These are phyloP conservation scores for Fraxinus nigra DNA, from an alignment of 305 asterid genomes.

Conservation along the genomic window DNA sequence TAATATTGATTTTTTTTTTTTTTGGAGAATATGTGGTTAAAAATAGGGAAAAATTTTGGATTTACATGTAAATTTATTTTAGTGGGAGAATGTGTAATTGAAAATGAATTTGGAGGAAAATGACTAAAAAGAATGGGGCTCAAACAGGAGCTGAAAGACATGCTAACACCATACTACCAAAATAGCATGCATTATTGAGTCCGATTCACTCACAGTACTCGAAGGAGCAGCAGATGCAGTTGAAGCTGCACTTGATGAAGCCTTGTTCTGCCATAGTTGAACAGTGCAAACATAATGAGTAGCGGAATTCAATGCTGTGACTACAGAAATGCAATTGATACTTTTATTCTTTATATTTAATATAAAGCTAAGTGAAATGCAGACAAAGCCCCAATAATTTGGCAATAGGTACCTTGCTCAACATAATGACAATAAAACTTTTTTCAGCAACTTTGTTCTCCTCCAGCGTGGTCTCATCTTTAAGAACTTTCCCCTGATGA, in stretches of 20 bases:
- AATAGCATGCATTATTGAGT: constrained; percentile 4
- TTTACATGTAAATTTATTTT: no score
- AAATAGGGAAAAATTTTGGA: no score
- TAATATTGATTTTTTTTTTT: no score
- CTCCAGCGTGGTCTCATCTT: constrained; percentile 72
- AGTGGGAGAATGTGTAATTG: no score
- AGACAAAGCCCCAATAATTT: background rate
- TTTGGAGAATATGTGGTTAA: background rate
- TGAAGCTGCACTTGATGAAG: constrained; percentile 49
- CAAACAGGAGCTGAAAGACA: background rate
- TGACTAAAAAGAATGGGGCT: background rate
- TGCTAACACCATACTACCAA: background rate
- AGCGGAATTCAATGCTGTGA: background rate
- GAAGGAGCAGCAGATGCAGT: constrained; percentile 47
- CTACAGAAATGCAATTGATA: background rate
- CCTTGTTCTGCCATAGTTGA: constrained; percentile 45
- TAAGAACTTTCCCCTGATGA: constrained; percentile 81
- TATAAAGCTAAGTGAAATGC: background rate
- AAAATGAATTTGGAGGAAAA: background rate
- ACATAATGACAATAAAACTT: constrained; percentile 76
- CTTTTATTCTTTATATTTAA: background rate
- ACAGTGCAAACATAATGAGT: constrained; percentile 22
- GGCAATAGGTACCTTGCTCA: constrained; percentile 52
- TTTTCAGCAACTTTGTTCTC: constrained; percentile 74
- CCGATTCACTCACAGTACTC: constrained; percentile 42